A percentile compares a stretch with the other conserved stretches of the same genome.
Evolutionary conservation across 2,329 filamentous ascomycete species (phyloP).

Genomic region (Penicillium occitanis): DNA sequence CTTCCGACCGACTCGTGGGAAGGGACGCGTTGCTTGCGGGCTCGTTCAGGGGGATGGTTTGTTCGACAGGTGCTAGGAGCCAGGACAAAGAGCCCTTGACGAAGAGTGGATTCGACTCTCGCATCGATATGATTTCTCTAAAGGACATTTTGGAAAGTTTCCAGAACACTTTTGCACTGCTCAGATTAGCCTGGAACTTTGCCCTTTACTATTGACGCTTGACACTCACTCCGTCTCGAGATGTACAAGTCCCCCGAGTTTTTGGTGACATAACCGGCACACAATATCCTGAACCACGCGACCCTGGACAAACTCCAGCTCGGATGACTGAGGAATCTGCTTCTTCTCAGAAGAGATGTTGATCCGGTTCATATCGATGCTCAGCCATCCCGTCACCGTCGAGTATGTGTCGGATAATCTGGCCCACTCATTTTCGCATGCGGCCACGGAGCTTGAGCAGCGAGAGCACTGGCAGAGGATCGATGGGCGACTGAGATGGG

Average conservation of each 20-base stretch:
- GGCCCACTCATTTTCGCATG: constrained; percentile 44
- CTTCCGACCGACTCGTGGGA: constrained; percentile 25
- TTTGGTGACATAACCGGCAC: constrained; percentile 42
- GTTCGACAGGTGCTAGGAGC: constrained; percentile 28
- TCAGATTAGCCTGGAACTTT: not conserved
- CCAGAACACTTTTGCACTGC: constrained; percentile 41
- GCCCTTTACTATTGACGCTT: too few relatives aligned
- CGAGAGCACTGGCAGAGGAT: constrained; percentile 40
- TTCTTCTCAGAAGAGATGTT: constrained; percentile 39
- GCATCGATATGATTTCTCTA: constrained; percentile 42
- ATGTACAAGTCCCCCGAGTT: constrained; percentile 36
- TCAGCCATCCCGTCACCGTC: constrained; percentile 39
- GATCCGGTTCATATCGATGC: constrained; percentile 40
- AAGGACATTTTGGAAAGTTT: constrained; percentile 42
- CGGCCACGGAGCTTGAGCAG: constrained; percentile 43
- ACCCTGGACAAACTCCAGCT: constrained; percentile 36
- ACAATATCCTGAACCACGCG: constrained; percentile 38
- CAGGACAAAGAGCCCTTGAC: constrained; percentile 36
- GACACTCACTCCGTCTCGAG: constrained; percentile 35
- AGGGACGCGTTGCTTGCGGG: constrained; percentile 29
- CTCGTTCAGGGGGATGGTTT: constrained; percentile 23
- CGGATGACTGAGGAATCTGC: constrained; percentile 38
- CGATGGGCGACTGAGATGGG: constrained; percentile 37
- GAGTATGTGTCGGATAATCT: constrained; percentile 41
- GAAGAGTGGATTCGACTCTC: constrained; percentile 37